phyloP scores from a whole-genome alignment of 176 grass and related monocot species.

The Ananas comosus region DNA sequence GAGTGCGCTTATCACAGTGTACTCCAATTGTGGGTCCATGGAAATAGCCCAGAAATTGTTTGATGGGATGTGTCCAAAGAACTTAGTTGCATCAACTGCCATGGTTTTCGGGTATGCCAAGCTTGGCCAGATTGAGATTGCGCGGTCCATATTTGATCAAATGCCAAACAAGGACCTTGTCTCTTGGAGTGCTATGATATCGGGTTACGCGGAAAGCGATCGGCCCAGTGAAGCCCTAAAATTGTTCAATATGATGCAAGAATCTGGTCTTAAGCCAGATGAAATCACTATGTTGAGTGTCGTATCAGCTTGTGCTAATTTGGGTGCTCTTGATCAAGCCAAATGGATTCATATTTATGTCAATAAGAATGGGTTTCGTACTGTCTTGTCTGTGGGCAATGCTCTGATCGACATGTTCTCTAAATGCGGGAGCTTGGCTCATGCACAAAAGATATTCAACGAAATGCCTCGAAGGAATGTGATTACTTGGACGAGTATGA shows the following conservation, averaged over 20 bases:
- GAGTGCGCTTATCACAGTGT: constrained; percentile 65
- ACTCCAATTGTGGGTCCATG: constrained; percentile 49
- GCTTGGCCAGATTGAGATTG: constrained; percentile 42
- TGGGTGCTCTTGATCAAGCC: constrained; percentile 58
- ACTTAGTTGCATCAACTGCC: constrained; percentile 49
- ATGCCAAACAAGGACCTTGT: constrained; percentile 68
- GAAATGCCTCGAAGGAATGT: constrained; percentile 59
- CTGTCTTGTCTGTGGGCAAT: constrained; percentile 45
- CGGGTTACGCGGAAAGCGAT: constrained; percentile 54
- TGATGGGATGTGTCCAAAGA: constrained; percentile 29
- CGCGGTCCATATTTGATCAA: constrained; percentile 59
- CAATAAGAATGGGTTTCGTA: constrained; percentile 39
- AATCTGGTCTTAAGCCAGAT: constrained; percentile 33
- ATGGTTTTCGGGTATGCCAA: constrained; percentile 78
- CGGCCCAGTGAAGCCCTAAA: constrained; percentile 48
- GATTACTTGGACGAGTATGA: constrained; percentile 91
- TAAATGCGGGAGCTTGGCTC: constrained; percentile 64
- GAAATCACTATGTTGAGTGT: constrained; percentile 62
- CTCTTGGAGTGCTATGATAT: constrained; percentile 91
- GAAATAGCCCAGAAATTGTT: constrained; percentile 59
- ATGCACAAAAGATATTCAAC: constrained; percentile 57
- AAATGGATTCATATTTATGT: constrained; percentile 48
- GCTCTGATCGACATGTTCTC: constrained; percentile 94
- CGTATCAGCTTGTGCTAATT: constrained; percentile 73
- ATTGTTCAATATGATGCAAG: constrained; percentile 63